Percentiles rank a stretch among this genome's conserved stretches.
These are phyloP conservation scores for Leptographium procerum DNA, from an alignment of 2,329 filamentous ascomycete species.

Conservation along the genomic window DNA sequence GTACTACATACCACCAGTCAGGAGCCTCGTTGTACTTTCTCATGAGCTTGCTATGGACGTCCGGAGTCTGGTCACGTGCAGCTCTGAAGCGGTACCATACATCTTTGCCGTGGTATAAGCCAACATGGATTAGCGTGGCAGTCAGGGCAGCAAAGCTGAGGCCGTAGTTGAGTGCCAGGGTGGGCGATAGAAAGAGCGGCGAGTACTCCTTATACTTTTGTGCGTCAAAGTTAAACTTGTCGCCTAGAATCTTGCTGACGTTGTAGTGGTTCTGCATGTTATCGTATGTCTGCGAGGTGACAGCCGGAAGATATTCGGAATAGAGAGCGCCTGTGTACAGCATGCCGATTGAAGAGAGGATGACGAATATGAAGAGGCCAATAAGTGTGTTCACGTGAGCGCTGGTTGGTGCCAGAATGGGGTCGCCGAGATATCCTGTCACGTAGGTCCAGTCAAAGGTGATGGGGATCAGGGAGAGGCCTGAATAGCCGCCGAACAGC, in stretches of 20 bases:
- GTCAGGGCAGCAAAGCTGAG: slow-evolving; percentile 46
- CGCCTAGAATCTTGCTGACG: slow-evolving; percentile 29
- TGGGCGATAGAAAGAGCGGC: slow-evolving; percentile 38
- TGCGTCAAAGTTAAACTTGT: slow-evolving; percentile 31
- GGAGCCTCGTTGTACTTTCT: slow-evolving; percentile 34
- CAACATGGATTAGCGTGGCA: slow-evolving; percentile 37
- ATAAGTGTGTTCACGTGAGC: slow-evolving; percentile 51
- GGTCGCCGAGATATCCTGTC: slow-evolving; percentile 7
- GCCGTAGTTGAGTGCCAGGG: slow-evolving; percentile 39
- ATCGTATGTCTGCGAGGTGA: slow-evolving; percentile 39
- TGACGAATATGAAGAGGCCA: slow-evolving; percentile 42
- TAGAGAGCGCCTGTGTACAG: slow-evolving; percentile 50
- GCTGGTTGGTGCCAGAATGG: slow-evolving; percentile 31
- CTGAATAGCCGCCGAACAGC: slow-evolving; percentile 22
- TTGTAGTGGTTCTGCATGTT: slow-evolving; percentile 37
- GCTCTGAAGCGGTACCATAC: slow-evolving; percentile 4
- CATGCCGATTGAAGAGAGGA: slow-evolving; percentile 41
- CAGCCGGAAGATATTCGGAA: slow-evolving; percentile 39
- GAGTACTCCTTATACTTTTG: slow-evolving; percentile 39
- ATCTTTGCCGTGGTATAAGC: slow-evolving; percentile 26
- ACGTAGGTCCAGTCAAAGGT: slow-evolving; percentile 28
- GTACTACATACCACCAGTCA: slow-evolving; percentile 41
- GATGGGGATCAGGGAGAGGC: slow-evolving; percentile 20
- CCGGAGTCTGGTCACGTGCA: slow-evolving; percentile 12
- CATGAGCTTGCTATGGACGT: slow-evolving; percentile 37